Percentiles rank a stretch among this genome's conserved stretches.
Evolutionary conservation across 1,139 yeast species (phyloP).

Genomic region (Yamadazyma oceani): DNA sequence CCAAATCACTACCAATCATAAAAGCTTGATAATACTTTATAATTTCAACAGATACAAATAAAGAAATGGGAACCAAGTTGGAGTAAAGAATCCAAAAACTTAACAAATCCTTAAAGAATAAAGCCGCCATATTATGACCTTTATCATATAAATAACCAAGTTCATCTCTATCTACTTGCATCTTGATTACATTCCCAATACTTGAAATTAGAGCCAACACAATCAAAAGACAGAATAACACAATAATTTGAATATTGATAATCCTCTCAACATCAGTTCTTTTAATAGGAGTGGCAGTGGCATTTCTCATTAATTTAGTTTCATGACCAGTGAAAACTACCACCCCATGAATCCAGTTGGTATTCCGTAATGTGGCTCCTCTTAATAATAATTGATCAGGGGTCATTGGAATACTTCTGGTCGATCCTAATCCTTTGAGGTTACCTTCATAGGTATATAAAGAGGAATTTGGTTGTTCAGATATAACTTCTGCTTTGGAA

Average conservation of each 20-base stretch:
- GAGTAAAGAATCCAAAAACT: slow-evolving; percentile 97
- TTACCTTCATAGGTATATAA: slow-evolving; percentile 94
- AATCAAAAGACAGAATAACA: slow-evolving; percentile 77
- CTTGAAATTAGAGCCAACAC: slow-evolving; percentile 77
- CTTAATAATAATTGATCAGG: slow-evolving; percentile 91
- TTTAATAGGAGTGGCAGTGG: slow-evolving; percentile 97
- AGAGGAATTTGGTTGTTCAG: slow-evolving; percentile 94
- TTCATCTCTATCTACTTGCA: slow-evolving; percentile 51
- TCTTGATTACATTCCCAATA: slow-evolving; percentile 80
- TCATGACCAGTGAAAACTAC: slow-evolving; percentile 98
- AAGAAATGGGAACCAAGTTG: slow-evolving; percentile 90
- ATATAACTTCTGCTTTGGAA: slow-evolving; percentile 46
- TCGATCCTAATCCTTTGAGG: slow-evolving; percentile 53
- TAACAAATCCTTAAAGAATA: slow-evolving; percentile 82
- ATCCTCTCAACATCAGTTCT: slow-evolving; percentile 96
- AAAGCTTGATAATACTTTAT: slow-evolving; percentile 94
- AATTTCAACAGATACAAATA: slow-evolving; percentile 93
- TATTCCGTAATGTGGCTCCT: slow-evolving; percentile 94
- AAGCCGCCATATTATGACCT: slow-evolving; percentile 64
- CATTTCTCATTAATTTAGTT: slow-evolving; percentile 96
- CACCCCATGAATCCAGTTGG: slow-evolving; percentile 93
- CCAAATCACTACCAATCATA: slow-evolving; percentile 91
- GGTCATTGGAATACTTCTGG: slow-evolving; percentile 61
- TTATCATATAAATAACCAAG: slow-evolving; percentile 67
- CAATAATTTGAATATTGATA: slow-evolving; percentile 88